Base-by-base conservation (phyloP, 2,329 filamentous ascomycete genomes). In the Coniosporium tulheliwenetii region DNA sequence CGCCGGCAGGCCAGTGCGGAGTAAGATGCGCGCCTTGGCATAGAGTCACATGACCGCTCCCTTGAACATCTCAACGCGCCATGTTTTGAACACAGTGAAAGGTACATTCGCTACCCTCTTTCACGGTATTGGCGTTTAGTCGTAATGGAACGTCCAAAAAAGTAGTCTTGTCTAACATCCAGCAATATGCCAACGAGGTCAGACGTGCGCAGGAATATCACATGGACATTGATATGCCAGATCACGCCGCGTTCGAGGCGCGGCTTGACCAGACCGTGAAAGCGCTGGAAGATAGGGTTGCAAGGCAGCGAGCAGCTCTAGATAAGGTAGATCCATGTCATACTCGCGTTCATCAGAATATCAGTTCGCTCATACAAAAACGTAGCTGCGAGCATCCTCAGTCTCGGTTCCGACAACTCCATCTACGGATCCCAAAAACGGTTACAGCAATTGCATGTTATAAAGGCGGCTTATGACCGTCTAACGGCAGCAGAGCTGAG, bases 261-360 rank as follows among this genome's bases (percentile, higher is more conserved):
- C 74, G 70, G 50, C 63, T 89, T 36, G 73, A 84, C 43, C 70
- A 73, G 41, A 85, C 82, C 2, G 52, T 87, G 36, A 70, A 68
- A 45, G 77, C 81, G 52, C 71, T 89, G 1, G 75, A 81, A 53
- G 59, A 60, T 41, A 66, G 62, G 51, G 61, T 71, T 36, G 56
- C 55, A 41, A 58, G 59, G 45, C 67, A 70, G 50, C 64, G 69
- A 46, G 55, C 59, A 45, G 64, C 65, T 8, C 46, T 73, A 34
- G 61, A 26, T 26, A 26, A 26, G 7, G 19, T 26, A 26, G 19
- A 7, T n/a, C 19, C 19, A 26, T 26, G 19, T 26, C 19, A 26
- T 26, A 3, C 7, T 26, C 19, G 19, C 7, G 19, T 26, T 26
- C 4, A 26, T 26, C 19, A 7, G 19, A 7, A 26, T 26, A 26